Base-by-base conservation (phyloP, 257 asterid genomes). In the Hygrophila difformis region DNA sequence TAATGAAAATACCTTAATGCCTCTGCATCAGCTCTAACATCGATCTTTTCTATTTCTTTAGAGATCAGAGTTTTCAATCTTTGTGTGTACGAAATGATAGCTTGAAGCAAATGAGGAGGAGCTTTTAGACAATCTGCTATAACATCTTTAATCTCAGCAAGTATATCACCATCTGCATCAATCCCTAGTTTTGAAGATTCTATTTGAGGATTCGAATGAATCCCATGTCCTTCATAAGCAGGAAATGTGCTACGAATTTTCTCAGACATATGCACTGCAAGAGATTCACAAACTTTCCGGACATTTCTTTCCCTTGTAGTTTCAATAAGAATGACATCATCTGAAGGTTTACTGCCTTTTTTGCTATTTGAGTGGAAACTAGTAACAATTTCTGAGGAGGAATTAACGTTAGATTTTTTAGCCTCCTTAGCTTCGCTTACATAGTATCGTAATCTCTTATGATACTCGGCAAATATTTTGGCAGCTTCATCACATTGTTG, bases 401-500 rank as follows among this genome's bases (percentile, higher is more conserved):
- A 71, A 50, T 80, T 78, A 18, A 58, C 57, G 34, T 69, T 76
- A 45, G 78, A 79, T 63, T 79, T 70, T 65, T 71, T 87, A 49
- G 85, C 74, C 59, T 82, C 81, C 70, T 83, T 80, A 55, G 94
- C 97, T 76, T 82, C 86, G 64, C 68, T 80, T 17, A 91, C 88
- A 74, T 86, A 86, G 61, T 64, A 41, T 18, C 72, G 66, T 7
- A 91, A 75, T 43, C 94, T 87, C 59, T 86, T 91, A 73, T 91
- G 99, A 61, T 86, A 91, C 77, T 82, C 99, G 0, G 93, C 75
- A 78, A 82, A 91, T 61, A 91, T 83, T 67, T 78, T 91, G 37
- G 95, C 89, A n/a, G 97, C 99, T 70, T 91, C 99, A 54, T 82
- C 87, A 62, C 97, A 74, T 53, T 80, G 99, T 56, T 83, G 94